Conservation (phyloP, 805 yeast genomes). For the Candida verbasci region DNA sequence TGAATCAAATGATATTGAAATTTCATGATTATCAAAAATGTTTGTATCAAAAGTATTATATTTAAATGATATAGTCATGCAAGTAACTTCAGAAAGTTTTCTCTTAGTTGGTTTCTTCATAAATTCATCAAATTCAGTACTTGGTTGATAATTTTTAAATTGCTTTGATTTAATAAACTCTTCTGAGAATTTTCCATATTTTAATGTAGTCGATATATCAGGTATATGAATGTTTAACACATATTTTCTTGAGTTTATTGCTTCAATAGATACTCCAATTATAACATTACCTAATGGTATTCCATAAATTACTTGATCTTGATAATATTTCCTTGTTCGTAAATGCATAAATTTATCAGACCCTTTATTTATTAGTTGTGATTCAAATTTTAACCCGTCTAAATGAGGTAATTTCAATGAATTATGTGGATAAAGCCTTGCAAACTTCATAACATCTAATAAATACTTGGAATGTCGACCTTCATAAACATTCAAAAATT, state of each 20-base stretch:
- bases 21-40: conserved; percentile 23
- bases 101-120: conserved; percentile 1
- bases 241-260: conserved; percentile 31
- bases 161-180: background rate
- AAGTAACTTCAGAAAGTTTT: conserved; percentile 14
- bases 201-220: conserved; percentile 26
- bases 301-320: conserved; percentile 29
- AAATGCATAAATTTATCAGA: conserved; percentile 31
- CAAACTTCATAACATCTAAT: conserved; percentile 25
- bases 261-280: conserved; percentile 35
- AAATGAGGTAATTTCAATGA: conserved; percentile 10
- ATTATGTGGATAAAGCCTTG: conserved; percentile 30
- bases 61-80: conserved; percentile 34
- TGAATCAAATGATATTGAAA: conserved; percentile 25
- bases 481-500: conserved; percentile 28
- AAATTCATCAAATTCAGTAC: background rate
- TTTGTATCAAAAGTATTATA: conserved; percentile 30
- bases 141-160: background rate
- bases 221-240: conserved; percentile 38
- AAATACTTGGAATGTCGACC: conserved; percentile 20
- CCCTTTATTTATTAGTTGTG: background rate
- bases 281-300: conserved; percentile 14
- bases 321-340: conserved; percentile 19
- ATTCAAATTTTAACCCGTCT: background rate
- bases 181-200: background rate